Conservation (phyloP, 345 rosid genomes). For the Gossypium arboreum region DNA sequence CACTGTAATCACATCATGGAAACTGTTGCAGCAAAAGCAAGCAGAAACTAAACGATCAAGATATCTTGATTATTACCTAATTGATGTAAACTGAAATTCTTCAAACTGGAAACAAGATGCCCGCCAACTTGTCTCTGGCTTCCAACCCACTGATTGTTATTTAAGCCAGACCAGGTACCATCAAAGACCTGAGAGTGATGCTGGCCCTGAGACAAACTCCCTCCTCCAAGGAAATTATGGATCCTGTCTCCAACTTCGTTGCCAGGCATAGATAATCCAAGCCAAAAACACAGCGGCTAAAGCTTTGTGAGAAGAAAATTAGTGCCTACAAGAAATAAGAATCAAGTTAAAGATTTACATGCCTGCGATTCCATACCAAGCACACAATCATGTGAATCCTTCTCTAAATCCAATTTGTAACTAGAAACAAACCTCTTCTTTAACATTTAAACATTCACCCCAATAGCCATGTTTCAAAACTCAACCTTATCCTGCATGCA, state of each 20-base stretch:
- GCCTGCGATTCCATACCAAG: slow-evolving; percentile 7
- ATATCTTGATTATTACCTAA: slow-evolving; percentile 47
- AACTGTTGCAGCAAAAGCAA: slow-evolving; percentile 2
- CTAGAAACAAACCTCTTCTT: too few relatives aligned
- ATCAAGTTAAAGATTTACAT: slow-evolving; percentile 16
- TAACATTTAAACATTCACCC: slow-evolving; percentile 23
- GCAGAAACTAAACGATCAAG: slow-evolving; percentile 7
- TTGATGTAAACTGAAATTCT: slow-evolving; percentile 51
- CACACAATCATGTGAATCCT: not conserved
- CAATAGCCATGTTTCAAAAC: slow-evolving; percentile 15
- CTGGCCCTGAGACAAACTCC: slow-evolving; percentile 63
- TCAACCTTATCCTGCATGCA: slow-evolving; percentile 23
- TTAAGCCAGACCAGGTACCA: slow-evolving; percentile 53
- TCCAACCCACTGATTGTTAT: slow-evolving; percentile 52
- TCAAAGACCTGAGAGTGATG: slow-evolving; percentile 61
- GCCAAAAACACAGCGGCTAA: slow-evolving; percentile 28
- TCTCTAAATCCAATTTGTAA: not conserved
- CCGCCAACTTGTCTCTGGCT: slow-evolving; percentile 59
- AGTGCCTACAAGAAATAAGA: slow-evolving; percentile 24
- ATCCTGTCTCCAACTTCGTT: slow-evolving; percentile 92
- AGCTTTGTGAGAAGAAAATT: slow-evolving; percentile 23
- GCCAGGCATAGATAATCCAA: slow-evolving; percentile 85
- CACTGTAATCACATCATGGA: not conserved
- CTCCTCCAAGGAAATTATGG: slow-evolving; percentile 86
- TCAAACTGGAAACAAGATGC: slow-evolving; percentile 47